Evolutionary conservation across 2,329 filamentous ascomycete species (phyloP).

Genomic region (Scedosporium minutisporum): DNA sequence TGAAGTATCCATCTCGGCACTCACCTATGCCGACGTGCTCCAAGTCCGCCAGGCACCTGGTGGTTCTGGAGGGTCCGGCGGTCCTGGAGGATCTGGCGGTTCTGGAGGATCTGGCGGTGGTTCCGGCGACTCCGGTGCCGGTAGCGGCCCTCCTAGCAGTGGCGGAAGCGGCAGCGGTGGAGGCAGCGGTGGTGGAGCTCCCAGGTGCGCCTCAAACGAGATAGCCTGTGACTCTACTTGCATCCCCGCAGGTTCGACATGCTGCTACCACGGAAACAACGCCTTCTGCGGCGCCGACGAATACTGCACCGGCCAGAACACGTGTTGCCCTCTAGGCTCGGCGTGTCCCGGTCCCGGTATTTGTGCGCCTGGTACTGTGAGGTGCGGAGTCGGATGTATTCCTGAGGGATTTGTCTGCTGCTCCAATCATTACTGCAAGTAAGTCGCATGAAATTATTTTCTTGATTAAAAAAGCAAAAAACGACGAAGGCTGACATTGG

Average conservation of each 20-base stretch:
- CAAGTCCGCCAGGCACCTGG: not conserved
- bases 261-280: constrained; percentile 7
- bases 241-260: constrained; percentile 3
- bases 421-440: constrained; percentile 6
- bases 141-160: not conserved
- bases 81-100: constrained; percentile 21
- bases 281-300: constrained; percentile 6
- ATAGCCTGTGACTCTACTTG: constrained; percentile 2
- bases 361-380: constrained; percentile 1
- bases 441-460: not conserved
- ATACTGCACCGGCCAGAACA: constrained; percentile 6
- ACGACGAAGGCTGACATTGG: not conserved
- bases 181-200: not conserved
- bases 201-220: not conserved
- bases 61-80: not conserved
- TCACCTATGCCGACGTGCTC: not conserved
- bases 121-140: not conserved
- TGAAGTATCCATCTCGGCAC: not conserved
- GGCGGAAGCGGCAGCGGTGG: not conserved
- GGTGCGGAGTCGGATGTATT: constrained; percentile 6
- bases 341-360: constrained; percentile 5
- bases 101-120: not conserved
- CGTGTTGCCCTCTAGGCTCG: constrained; percentile 3
- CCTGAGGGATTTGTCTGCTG: constrained; percentile 7
- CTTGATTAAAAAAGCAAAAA: no score